Conservation (phyloP, 805 yeast genomes). For the Ogataea degrootiae region DNA sequence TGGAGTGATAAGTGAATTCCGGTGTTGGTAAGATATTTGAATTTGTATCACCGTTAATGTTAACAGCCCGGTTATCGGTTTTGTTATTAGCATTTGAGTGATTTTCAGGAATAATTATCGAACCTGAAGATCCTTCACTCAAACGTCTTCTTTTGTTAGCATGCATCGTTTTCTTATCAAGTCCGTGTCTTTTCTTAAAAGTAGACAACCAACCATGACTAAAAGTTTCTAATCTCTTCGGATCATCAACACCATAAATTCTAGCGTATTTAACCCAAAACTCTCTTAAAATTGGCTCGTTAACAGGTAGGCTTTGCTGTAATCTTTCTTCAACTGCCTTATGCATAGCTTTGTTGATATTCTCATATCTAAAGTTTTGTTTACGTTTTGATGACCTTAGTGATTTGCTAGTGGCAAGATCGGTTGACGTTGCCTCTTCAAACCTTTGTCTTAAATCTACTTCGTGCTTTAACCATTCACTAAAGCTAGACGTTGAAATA, state of each 20-base stretch:
- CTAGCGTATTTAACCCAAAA: conserved; percentile 55
- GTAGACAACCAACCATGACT: conserved; percentile 63
- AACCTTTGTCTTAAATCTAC: conserved; percentile 42
- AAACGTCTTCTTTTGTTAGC: not conserved
- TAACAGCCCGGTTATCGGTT: not conserved
- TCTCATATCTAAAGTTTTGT: conserved; percentile 49
- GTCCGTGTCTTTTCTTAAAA: conserved; percentile 53
- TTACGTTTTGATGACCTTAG: conserved; percentile 36
- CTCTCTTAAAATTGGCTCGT: conserved; percentile 51
- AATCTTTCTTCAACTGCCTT: conserved; percentile 41
- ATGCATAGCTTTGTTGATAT: conserved; percentile 58
- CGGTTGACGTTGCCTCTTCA: conserved; percentile 28
- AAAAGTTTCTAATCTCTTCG: conserved; percentile 49
- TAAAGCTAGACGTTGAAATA: conserved; percentile 54
- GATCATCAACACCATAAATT: conserved; percentile 54
- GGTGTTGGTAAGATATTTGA: conserved; percentile 12
- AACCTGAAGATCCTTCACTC: not conserved
- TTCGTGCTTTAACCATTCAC: conserved; percentile 59
- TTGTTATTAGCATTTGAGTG: not conserved
- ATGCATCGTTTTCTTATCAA: conserved; percentile 11
- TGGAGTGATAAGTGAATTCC: conserved; percentile 9
- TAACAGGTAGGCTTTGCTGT: conserved; percentile 41
- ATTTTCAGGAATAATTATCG: not conserved
- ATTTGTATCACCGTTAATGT: conserved; percentile 3
- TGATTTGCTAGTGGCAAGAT: conserved; percentile 17